Conservation (phyloP, 306 rosid species). For the Dryas octopetala region DNA sequence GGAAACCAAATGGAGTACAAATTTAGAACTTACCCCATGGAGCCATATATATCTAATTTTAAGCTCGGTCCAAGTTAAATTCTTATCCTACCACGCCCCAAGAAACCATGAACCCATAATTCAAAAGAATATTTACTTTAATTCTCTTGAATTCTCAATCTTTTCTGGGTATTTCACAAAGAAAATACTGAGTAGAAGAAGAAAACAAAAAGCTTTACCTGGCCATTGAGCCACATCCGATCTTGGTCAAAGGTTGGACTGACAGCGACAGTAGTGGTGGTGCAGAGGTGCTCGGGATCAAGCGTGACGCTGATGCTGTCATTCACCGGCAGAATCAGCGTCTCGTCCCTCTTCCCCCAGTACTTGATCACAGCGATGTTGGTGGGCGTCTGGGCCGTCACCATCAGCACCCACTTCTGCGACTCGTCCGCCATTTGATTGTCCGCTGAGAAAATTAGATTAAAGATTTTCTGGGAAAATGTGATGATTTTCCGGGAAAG, state of each 20-base stretch:
- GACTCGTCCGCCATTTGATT: slow-evolving; percentile 44
- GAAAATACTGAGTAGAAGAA: background rate
- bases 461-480: slow-evolving; percentile 13
- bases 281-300: slow-evolving; percentile 88
- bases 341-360: slow-evolving; percentile 97
- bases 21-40: background rate
- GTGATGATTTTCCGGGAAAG: background rate
- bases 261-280: slow-evolving; percentile 93
- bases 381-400: slow-evolving; percentile 92
- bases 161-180: background rate
- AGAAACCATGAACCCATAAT: too few species aligned
- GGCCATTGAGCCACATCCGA: slow-evolving; percentile 96
- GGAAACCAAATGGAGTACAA: background rate
- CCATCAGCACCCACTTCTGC: slow-evolving; percentile 72
- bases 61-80: too few species aligned
- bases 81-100: too few species aligned
- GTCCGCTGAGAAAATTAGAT: background rate
- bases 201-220: slow-evolving; percentile 37
- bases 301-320: slow-evolving; percentile 97
- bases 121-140: too few species aligned
- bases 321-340: slow-evolving; percentile 79
- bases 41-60: background rate
- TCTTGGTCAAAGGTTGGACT: slow-evolving; percentile 77
- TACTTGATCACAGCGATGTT: slow-evolving; percentile 97
- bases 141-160: background rate